Conservation (phyloP, 805 yeast genomes). For the Candida insectalens region DNA sequence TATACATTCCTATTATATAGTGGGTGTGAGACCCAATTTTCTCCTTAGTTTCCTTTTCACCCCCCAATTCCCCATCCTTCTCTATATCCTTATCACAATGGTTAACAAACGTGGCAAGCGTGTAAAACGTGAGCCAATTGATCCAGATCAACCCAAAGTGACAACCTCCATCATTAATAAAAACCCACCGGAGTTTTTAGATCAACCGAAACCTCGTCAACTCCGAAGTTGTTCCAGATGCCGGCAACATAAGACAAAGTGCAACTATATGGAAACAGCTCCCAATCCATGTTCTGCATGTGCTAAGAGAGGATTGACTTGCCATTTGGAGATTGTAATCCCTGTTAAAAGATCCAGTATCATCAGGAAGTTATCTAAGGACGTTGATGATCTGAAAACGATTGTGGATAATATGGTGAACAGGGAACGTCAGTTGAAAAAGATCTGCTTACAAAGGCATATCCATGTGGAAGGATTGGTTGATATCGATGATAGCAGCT, state of each 20-base stretch:
- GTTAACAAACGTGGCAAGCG: no score
- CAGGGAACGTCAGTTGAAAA: conserved; percentile 17
- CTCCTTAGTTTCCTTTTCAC: no score
- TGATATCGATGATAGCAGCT: conserved; percentile 16
- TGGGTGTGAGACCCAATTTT: no score
- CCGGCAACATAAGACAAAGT: conserved; percentile 56
- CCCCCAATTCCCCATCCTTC: no score
- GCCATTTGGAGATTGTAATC: conserved; percentile 46
- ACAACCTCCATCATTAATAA: conserved; percentile 14
- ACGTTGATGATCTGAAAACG: conserved; percentile 21
- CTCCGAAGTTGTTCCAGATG: conserved; percentile 56
- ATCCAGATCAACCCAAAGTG: conserved; percentile 6
- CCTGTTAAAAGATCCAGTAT: conserved; percentile 40
- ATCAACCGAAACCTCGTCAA: conserved; percentile 29
- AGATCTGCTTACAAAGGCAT: conserved; percentile 17
- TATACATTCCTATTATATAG: no score
- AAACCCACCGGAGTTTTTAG: conserved; percentile 10
- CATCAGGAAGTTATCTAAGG: conserved; percentile 24
- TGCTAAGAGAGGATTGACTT: conserved; percentile 36
- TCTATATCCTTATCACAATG: no score
- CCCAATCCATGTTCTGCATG: conserved; percentile 55
- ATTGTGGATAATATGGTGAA: conserved; percentile 20
- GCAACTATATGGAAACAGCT: conserved; percentile 42
- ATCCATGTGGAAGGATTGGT: conserved; percentile 22
- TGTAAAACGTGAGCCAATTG: no score